Percentiles rank a stretch among this genome's conserved stretches.
Conservation (phyloP, 805 yeast genomes). For the Candida oleophila region DNA sequence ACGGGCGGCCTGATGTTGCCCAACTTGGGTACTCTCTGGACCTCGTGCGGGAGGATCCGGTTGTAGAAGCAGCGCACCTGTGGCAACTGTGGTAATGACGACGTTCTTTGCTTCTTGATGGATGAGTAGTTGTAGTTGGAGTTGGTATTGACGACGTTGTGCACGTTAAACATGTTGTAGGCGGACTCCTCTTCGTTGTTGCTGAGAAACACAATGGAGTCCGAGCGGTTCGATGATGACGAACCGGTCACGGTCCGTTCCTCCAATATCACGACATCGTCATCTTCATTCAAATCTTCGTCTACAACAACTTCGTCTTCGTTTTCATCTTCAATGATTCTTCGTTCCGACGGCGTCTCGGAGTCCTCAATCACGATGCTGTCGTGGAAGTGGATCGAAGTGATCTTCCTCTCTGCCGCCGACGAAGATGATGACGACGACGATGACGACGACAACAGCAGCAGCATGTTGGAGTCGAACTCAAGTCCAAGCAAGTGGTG, state of each 20-base stretch:
- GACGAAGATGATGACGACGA: background rate
- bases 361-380: constrained; percentile 7
- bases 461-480: constrained; percentile 1
- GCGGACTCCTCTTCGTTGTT: constrained; percentile 39
- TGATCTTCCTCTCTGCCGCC: background rate
- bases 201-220: constrained; percentile 34
- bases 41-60: constrained; percentile 35
- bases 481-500: constrained; percentile 1
- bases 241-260: constrained; percentile 23
- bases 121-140: constrained; percentile 7
- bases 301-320: constrained; percentile 15
- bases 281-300: constrained; percentile 25
- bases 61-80: constrained; percentile 43
- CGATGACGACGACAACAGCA: background rate
- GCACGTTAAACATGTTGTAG: constrained; percentile 43
- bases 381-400: constrained; percentile 3
- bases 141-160: constrained; percentile 17
- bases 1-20: constrained; percentile 40
- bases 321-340: constrained; percentile 10
- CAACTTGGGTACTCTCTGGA: constrained; percentile 35
- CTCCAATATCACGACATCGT: constrained; percentile 37
- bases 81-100: constrained; percentile 45
- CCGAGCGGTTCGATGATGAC: constrained; percentile 29
- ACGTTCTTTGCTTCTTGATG: constrained; percentile 39
- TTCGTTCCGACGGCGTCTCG: constrained; percentile 5